Evolutionary conservation across 2,329 filamentous ascomycete genomes (phyloP).

Genomic region (Penicillium sp.): DNA sequence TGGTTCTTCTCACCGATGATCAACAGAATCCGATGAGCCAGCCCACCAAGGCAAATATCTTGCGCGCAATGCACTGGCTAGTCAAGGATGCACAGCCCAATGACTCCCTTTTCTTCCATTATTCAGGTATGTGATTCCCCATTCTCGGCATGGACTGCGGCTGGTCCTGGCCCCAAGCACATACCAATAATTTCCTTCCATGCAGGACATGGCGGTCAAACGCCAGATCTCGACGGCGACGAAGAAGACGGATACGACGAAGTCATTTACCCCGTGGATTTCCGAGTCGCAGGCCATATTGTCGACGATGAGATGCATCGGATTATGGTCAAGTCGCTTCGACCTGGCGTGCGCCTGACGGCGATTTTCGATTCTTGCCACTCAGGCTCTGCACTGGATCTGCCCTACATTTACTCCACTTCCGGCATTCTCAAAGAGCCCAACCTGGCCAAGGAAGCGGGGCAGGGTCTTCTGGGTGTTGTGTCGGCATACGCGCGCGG

Average conservation of each 20-base stretch:
- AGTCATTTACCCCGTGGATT: constrained; percentile 73
- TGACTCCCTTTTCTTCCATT: constrained; percentile 96
- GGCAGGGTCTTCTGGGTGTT: constrained; percentile 58
- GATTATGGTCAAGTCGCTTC: constrained; percentile 69
- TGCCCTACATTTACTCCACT: constrained; percentile 63
- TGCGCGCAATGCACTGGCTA: constrained; percentile 96
- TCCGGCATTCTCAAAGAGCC: constrained; percentile 64
- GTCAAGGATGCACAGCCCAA: constrained; percentile 89
- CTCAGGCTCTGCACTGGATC: constrained; percentile 60
- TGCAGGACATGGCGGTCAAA: constrained; percentile 68
- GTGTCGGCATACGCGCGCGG: constrained; percentile 75
- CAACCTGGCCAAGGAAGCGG: constrained; percentile 62
- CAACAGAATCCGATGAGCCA: constrained; percentile 97
- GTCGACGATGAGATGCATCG: constrained; percentile 74
- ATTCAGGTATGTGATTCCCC: constrained; percentile 62
- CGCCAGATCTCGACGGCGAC: constrained; percentile 65
- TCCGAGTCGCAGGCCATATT: constrained; percentile 63
- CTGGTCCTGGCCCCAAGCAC: neutral
- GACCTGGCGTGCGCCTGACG: constrained; percentile 71
- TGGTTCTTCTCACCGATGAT: constrained; percentile 94
- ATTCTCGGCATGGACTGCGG: neutral
- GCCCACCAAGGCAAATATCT: constrained; percentile 89
- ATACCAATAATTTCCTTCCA: constrained; percentile 3
- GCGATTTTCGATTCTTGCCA: constrained; percentile 66
- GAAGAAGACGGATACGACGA: constrained; percentile 74